These are phyloP conservation scores for Limonium bicolor DNA, from an alignment of 148 eudicot genomes.

Conservation along the genomic window DNA sequence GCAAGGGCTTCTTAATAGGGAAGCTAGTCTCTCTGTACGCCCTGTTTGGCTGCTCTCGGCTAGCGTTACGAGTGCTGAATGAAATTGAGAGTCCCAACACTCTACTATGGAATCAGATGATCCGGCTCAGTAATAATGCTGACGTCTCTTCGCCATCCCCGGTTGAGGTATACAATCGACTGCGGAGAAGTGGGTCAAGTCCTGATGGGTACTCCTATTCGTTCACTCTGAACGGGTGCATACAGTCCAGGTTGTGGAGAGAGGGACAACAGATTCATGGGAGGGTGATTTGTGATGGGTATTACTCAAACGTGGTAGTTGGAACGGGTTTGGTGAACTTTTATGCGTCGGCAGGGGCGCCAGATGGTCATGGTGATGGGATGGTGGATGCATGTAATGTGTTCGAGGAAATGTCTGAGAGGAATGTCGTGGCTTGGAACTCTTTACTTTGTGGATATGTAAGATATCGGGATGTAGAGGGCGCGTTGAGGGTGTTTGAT, in stretches of 20 bases:
- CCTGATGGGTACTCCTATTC: constrained; percentile 49
- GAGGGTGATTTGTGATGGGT: constrained; percentile 35
- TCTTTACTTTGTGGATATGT: constrained; percentile 32
- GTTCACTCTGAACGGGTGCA: constrained; percentile 26
- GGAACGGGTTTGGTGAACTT: constrained; percentile 42
- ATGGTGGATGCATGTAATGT: constrained; percentile 16
- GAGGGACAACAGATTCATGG: constrained; percentile 57
- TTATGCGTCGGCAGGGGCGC: constrained; percentile 15
- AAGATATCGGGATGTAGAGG: constrained; percentile 19
- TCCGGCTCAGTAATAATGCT: constrained; percentile 19
- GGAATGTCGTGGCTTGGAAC: constrained; percentile 44
- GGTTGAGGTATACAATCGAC: constrained; percentile 16
- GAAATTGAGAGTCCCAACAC: constrained; percentile 27
- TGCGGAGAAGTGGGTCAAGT: constrained; percentile 12
- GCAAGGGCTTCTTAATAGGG: constrained; percentile 24
- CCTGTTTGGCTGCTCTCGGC: constrained; percentile 11
- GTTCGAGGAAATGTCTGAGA: constrained; percentile 50
- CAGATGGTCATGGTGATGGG: constrained; percentile 7
- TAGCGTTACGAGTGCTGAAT: constrained; percentile 23
- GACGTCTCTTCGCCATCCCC: constrained; percentile 13
- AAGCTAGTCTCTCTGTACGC: constrained; percentile 24
- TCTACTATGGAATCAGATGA: constrained; percentile 40
- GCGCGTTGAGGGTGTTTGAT: constrained; percentile 23
- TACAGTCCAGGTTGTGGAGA: constrained; percentile 15
- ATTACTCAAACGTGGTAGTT: constrained; percentile 29